Base-by-base conservation (phyloP, 2,329 filamentous ascomycete species). In the Aureobasidium lini region DNA sequence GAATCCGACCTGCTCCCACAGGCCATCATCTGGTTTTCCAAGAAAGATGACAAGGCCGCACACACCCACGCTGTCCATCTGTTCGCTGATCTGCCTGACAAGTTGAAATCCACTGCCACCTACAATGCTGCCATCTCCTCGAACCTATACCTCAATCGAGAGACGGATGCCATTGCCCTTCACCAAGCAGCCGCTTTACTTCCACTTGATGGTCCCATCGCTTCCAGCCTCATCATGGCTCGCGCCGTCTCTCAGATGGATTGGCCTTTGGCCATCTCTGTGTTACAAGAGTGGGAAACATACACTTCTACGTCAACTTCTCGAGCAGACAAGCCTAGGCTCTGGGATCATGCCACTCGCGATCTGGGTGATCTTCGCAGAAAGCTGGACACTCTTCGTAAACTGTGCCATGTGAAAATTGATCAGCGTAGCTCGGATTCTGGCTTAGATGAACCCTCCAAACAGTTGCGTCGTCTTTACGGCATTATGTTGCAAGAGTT, bases 121-220 rank as follows among this genome's bases (percentile, higher is more conserved):
- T 84, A 81, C 65, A 66, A 72, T 54, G 66, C 71, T 42, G 72
- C 76, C 29, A 73, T 79, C 23, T 70, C 70, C 44, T 75, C 80
- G 23, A 73, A 77, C 61, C 62, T 81, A 29, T 67, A 64, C n/a
- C 67, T 77, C 15, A 67, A 72, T 18, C 69, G 75, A 60, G 61
- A 73, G 13, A 71, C 72, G 2, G 64, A 66, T 4, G 72, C 77
- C 10, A 68, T 74, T 10, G 59, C 65, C 13, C 64, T 80, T n/a
- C 76, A 77, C 59, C 63, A 73, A 40, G 69, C 77, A 64, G 76
- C 77, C 10, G 65, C 46, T 10, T 34, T 9, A 29, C 44, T 58
- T n/a, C 18, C 46, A 13, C n/a, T 10, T 18, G 23, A 28, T 23
- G 57, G 57, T 11, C 66, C 48, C 54, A 48, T 62, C 11, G 61